Base-by-base conservation (phyloP, 2,329 filamentous ascomycete species). In the Sordariomycetes sp. region DNA sequence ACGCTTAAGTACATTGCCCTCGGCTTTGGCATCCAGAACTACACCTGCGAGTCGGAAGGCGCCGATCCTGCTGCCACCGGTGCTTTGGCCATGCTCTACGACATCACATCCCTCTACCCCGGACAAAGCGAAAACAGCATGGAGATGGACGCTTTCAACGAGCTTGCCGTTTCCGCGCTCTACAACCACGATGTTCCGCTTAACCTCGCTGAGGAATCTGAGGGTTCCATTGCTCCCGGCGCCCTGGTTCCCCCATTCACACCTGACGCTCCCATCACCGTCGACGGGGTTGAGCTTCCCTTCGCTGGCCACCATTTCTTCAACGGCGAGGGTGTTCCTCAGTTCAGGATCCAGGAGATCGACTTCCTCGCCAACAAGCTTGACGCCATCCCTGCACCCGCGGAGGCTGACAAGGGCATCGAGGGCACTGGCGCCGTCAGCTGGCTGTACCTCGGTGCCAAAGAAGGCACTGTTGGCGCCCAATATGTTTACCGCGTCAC, bases 301-400 rank as follows among this genome's bases (percentile, higher is more conserved):
- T 65, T 68, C 45, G 50, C 79, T 11, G 82, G 81, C 20, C 67
- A 75, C 46, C 82, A 86, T 64, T 82, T 66, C 68, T 86, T 86
- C 64, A 70, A 69, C 54, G 40, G 41, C 30, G 42, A 48, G 29
- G 57, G 66, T 41, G 55, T 61, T 1, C 81, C 82, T 2, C 74
- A 66, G 10, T 86, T 85, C 50, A 63, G 72, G 38, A 61, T 84
- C 24, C 49, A 56, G 33, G 25, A 50, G 23, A 48, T 55, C 20
- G 53, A 60, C 44, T 51, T 63, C 48, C 54, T 67, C 43, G 61
- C 49, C 35, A 66, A 65, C 51, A 75, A 76, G 56, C 41, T 63
- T 26, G 64, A 57, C 21, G 52, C 47, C 23, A 63, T 73, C 26
- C 47, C 62, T 21, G 76, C 79, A 0, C 79, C 81, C 2, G 36